A percentile compares a stretch with the other conserved stretches of the same genome.
Conservation (phyloP, 1,284 basidiomycete genomes). For the Leccinum subatratum region DNA sequence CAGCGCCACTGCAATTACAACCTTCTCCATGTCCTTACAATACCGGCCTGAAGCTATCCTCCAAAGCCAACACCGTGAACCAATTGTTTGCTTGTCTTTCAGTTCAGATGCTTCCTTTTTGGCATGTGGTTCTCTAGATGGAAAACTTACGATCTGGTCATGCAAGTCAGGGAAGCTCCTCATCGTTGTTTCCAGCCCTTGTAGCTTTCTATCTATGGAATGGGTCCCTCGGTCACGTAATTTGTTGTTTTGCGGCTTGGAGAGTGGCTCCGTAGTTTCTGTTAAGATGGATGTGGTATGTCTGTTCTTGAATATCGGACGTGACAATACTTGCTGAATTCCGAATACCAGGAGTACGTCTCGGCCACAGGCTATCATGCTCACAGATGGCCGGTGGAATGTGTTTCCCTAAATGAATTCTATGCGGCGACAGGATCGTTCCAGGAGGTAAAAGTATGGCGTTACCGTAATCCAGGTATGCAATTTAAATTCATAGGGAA, state of each 20-base stretch:
- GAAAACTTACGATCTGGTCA: neutral
- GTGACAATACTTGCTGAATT: neutral
- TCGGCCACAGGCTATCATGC: neutral
- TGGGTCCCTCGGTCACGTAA: neutral
- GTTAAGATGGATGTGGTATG: neutral
- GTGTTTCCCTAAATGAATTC: neutral
- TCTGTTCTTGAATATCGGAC: neutral
- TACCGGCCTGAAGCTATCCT: neutral
- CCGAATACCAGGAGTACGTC: neutral
- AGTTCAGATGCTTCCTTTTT: neutral
- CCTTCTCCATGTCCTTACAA: neutral
- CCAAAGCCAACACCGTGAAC: neutral
- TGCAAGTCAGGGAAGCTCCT: neutral
- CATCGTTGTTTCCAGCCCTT: neutral
- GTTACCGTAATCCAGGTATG: neutral
- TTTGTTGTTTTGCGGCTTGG: neutral
- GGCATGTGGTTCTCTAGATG: neutral
- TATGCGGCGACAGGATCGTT: neutral
- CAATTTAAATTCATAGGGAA: no score
- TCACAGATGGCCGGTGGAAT: neutral
- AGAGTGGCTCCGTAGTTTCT: neutral
- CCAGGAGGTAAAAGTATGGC: neutral
- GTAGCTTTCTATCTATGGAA: neutral
- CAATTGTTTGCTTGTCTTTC: neutral
- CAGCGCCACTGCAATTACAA: no score